Conservation (phyloP, 768 basidiomycete species). For the Lactarius sanguifluus region DNA sequence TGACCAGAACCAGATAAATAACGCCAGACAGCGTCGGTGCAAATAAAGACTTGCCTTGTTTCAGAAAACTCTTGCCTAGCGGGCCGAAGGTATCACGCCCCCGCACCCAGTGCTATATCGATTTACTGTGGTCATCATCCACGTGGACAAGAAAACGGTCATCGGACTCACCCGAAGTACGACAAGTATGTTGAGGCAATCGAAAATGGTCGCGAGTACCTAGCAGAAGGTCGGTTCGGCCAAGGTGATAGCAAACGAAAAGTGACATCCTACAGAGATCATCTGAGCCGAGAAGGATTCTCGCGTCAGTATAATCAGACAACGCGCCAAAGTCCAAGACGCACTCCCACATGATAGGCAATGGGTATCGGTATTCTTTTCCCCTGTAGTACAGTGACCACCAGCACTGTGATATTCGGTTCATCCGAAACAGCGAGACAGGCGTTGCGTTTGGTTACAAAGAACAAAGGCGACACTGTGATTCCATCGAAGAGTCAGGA, state of each 20-base stretch:
- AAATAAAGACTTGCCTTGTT: constrained; percentile 24
- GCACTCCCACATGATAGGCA: constrained; percentile 24
- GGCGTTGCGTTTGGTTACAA: background rate
- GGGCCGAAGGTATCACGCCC: constrained; percentile 17
- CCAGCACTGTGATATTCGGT: no score
- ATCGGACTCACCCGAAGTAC: constrained; percentile 14
- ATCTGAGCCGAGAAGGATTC: background rate
- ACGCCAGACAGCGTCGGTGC: background rate
- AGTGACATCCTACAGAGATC: constrained; percentile 13
- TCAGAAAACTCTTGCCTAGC: constrained; percentile 25
- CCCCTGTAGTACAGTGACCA: background rate
- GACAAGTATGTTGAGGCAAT: constrained; percentile 18
- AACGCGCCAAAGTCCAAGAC: background rate
- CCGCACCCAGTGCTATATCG: constrained; percentile 19
- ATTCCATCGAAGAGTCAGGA: constrained; percentile 6
- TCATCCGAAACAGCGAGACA: constrained; percentile 14
- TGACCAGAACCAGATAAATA: constrained; percentile 3
- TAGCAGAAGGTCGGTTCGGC: background rate
- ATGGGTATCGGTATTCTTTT: background rate
- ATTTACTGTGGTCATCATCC: background rate
- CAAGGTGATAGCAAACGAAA: background rate
- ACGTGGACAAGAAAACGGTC: background rate
- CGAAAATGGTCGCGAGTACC: constrained; percentile 18
- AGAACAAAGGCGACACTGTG: constrained; percentile 7
- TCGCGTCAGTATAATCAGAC: background rate